Evolutionary conservation across 2,329 filamentous ascomycete species (phyloP), one percentile per base, ranked within the genome.

Genomic region (Xylariales sp.): DNA sequence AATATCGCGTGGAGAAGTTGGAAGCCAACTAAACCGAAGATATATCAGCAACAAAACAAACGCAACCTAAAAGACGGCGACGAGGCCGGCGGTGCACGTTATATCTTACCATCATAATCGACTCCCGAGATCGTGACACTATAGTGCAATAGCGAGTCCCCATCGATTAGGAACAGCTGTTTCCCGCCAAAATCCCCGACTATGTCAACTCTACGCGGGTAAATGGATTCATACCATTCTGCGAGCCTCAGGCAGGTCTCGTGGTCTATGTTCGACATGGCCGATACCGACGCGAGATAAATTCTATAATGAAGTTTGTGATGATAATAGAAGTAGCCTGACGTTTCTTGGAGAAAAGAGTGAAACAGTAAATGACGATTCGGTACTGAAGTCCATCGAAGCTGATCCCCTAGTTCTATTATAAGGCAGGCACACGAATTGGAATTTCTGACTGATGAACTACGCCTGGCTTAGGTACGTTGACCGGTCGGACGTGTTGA

Each of bases 171-270:
- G 75, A 93, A 94, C 10, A 90, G 83, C 75, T 93, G 91, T 67
- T 87, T 88, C 28, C 92, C 91, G 3, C 90, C 90, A 78, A 92
- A 94, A 75, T 94, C 92, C 48, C 91, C 90, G 3, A 93, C 87
- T 2, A 94, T 84, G 72, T 93, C 90, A 34, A 92, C 83, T n/a
- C 69, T 74, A 6, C 76, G 75, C 3, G 79, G 75, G 14, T 56
- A 69, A 32, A 74, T 60, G 30, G 65, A 62, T 41, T 41, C 45
- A 39, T 68, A 70, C 72, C 73, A 75, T 5, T 18, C 23, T 8
- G 53, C 65, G 23, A 70, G 68, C 45, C 32, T 59, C 36, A 14
- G 16, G 5, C 3, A 9, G 10, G 23, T 53, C 39, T 58, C 45
- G 34, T 41, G 30, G 16, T 58, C 36, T 41, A 46, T 43, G 43